Percentiles rank a stretch among this genome's conserved stretches.
Evolutionary conservation across 1,139 yeast species (phyloP).

Genomic region (Petasospora fabianii): DNA sequence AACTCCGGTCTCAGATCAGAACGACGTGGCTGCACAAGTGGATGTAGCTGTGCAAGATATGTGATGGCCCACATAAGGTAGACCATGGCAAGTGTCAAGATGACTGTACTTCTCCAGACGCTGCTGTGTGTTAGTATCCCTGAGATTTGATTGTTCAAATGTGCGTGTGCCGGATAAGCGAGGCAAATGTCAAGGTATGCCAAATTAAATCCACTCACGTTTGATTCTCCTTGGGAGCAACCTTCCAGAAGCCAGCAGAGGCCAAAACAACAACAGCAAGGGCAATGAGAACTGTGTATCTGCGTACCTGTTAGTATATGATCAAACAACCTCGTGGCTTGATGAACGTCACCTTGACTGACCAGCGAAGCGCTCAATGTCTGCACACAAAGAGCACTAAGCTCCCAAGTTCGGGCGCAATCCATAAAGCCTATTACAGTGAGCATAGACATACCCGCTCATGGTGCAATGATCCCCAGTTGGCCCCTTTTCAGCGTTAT

Average conservation of each 20-base stretch:
- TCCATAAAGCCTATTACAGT: no score
- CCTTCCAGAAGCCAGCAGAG: slow-evolving; percentile 55
- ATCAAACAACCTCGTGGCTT: not conserved
- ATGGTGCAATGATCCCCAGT: slow-evolving; percentile 1
- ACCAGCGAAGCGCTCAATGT: not conserved
- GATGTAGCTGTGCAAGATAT: slow-evolving; percentile 69
- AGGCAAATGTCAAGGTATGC: no score
- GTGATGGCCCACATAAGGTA: slow-evolving; percentile 95
- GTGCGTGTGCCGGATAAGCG: no score
- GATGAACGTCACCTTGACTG: no score
- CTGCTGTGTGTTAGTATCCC: slow-evolving; percentile 30
- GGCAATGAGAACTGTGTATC: slow-evolving; percentile 72
- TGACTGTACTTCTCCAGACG: slow-evolving; percentile 90
- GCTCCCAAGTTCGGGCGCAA: no score
- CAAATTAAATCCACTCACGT: slow-evolving; percentile 39
- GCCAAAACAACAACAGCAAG: slow-evolving; percentile 53
- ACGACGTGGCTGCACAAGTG: slow-evolving; percentile 77
- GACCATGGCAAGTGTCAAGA: slow-evolving; percentile 80
- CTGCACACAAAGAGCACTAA: not conserved
- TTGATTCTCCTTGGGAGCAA: slow-evolving; percentile 49
- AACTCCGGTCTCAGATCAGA: slow-evolving; percentile 77
- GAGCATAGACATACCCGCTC: slow-evolving; percentile 19
- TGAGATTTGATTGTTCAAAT: not conserved
- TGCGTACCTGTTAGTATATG: slow-evolving; percentile 24
- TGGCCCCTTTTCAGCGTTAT: not conserved